These are phyloP conservation scores for Boletus huronensis DNA, from an alignment of 768 basidiomycete genomes.

Conservation along the genomic window DNA sequence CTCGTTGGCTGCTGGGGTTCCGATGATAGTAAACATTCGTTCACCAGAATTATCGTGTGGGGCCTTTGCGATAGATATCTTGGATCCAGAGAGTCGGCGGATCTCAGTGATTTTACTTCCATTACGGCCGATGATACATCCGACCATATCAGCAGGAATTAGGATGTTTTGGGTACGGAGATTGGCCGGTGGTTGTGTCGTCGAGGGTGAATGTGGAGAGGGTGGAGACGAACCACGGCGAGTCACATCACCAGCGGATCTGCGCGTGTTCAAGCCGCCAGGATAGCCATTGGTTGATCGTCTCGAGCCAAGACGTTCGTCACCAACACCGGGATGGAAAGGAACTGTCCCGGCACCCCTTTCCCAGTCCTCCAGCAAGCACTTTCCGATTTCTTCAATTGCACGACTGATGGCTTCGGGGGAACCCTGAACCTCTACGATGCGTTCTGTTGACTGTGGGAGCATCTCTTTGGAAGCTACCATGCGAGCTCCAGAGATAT, in stretches of 20 bases:
- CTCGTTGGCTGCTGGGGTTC: slow-evolving; percentile 94
- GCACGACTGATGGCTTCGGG: slow-evolving; percentile 91
- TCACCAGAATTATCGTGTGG: slow-evolving; percentile 99
- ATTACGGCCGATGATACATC: slow-evolving; percentile 91
- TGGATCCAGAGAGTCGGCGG: slow-evolving; percentile 93
- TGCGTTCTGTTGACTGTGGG: slow-evolving; percentile 97
- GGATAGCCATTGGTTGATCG: slow-evolving; percentile 52
- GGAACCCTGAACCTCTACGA: slow-evolving; percentile 95
- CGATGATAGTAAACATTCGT: slow-evolving; percentile 98
- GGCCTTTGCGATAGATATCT: slow-evolving; percentile 97
- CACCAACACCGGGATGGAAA: slow-evolving; percentile 87
- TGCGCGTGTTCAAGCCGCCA: slow-evolving; percentile 51
- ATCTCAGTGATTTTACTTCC: slow-evolving; percentile 99
- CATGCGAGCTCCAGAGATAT: slow-evolving; percentile 94
- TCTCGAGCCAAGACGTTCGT: slow-evolving; percentile 55
- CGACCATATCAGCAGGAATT: slow-evolving; percentile 99
- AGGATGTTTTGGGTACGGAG: slow-evolving; percentile 98
- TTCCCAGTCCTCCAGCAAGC: slow-evolving; percentile 96
- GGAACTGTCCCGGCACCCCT: slow-evolving; percentile 89
- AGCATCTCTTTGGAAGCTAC: slow-evolving; percentile 99
- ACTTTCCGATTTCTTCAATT: slow-evolving; percentile 93
- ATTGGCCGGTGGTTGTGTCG: slow-evolving; percentile 65
- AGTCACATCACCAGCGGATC: slow-evolving; percentile 57
- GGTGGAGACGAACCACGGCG: slow-evolving; percentile 42
- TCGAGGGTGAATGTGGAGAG: slow-evolving; percentile 39